These are phyloP conservation scores for Clarireedia monteithiana DNA, from an alignment of 2,329 filamentous ascomycete genomes.

Conservation along the genomic window DNA sequence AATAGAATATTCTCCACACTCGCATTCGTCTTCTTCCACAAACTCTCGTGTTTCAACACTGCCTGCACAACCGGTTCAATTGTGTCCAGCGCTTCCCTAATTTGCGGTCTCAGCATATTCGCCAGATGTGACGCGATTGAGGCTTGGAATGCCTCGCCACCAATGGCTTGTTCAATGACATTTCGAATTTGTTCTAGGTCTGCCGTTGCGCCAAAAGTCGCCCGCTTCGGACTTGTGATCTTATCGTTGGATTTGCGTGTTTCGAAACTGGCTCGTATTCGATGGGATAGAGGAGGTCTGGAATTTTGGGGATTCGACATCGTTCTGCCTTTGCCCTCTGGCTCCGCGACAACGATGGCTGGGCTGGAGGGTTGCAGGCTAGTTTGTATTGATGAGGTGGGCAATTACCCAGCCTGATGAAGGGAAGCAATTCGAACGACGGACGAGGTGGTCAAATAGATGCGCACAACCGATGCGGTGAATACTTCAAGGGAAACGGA, in stretches of 20 bases:
- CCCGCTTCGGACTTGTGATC: background rate
- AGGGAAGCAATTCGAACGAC: background rate
- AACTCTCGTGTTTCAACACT: conserved; percentile 27
- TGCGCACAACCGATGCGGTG: background rate
- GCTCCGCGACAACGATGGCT: background rate
- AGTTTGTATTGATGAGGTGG: background rate
- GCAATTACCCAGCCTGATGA: no score
- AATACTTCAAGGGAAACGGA: background rate
- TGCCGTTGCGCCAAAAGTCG: conserved; percentile 12
- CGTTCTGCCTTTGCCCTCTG: background rate
- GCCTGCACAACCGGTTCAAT: conserved; percentile 29
- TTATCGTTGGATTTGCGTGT: conserved; percentile 18
- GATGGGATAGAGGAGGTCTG: conserved; percentile 25
- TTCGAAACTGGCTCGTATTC: conserved; percentile 27
- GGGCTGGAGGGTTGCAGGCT: conserved; percentile 3
- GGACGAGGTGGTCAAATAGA: background rate
- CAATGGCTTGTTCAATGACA: conserved; percentile 25
- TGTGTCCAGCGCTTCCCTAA: conserved; percentile 27
- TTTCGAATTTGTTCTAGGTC: conserved; percentile 23
- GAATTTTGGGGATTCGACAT: conserved; percentile 24
- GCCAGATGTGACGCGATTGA: conserved; percentile 27
- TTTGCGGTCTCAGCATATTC: conserved; percentile 25
- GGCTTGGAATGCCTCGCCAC: conserved; percentile 24
- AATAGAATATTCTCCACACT: conserved; percentile 26
- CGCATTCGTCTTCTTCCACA: conserved; percentile 26